phyloP scores from a whole-genome alignment of 1,139 yeast genomes.

The Hyphopichia buzzinii region DNA sequence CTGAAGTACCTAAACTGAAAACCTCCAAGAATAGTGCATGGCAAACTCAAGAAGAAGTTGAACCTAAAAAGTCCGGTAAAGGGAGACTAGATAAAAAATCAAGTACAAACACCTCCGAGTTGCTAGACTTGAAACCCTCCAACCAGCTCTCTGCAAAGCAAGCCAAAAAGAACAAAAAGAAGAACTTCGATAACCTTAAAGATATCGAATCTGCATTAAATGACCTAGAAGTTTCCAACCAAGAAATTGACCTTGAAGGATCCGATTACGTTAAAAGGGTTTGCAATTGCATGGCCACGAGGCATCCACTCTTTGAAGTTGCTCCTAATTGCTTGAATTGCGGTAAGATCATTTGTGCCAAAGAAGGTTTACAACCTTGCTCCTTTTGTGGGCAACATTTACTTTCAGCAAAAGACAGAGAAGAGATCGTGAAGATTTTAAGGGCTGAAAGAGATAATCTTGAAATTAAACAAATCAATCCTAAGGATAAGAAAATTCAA shows the following conservation, averaged over 20 bases:
- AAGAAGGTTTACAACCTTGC: constrained; percentile 91
- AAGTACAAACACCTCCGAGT: constrained; percentile 37
- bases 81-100: constrained; percentile 21
- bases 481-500: constrained; percentile 17
- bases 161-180: constrained; percentile 33
- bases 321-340: constrained; percentile 94
- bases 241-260: constrained; percentile 8
- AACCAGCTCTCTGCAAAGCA: constrained; percentile 16
- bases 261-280: constrained; percentile 17
- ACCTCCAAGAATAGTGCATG: constrained; percentile 6
- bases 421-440: constrained; percentile 54
- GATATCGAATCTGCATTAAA: constrained; percentile 51
- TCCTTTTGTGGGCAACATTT: constrained; percentile 74
- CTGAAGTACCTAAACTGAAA: constrained; percentile 4
- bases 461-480: constrained; percentile 13
- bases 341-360: constrained; percentile 87
- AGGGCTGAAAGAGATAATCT: constrained; percentile 42
- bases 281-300: constrained; percentile 82
- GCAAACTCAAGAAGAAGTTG: constrained; percentile 16
- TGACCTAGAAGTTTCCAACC: constrained; percentile 29
- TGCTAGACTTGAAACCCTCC: constrained; percentile 27
- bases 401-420: constrained; percentile 56
- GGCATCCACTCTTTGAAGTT: constrained; percentile 83
- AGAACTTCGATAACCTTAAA: constrained; percentile 49
- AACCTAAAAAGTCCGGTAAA: constrained; percentile 16